Evolutionary conservation across 1,284 basidiomycete genomes (phyloP).

Genomic region (Volvariella volvacea): DNA sequence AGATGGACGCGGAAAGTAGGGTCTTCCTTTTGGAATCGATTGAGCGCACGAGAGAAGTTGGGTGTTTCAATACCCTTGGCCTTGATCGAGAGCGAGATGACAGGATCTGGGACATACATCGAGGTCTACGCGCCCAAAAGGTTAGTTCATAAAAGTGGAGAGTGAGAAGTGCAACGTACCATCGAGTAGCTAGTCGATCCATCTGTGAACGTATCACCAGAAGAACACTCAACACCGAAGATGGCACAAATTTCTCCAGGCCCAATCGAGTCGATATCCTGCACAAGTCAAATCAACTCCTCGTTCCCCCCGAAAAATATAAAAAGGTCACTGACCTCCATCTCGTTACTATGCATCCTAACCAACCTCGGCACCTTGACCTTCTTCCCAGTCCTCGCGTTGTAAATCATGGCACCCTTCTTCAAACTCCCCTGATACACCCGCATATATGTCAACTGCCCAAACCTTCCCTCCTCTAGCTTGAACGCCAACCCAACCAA

Average conservation of each 20-base stretch:
- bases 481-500: conserved; percentile 97
- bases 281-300: background rate
- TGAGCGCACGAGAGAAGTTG: conserved; percentile 94
- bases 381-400: conserved; percentile 94
- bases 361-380: conserved; percentile 98
- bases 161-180: conserved; percentile 39
- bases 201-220: conserved; percentile 97
- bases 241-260: conserved; percentile 99
- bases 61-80: conserved; percentile 90
- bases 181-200: conserved; percentile 84
- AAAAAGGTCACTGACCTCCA: conserved; percentile 64
- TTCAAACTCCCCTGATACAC: conserved; percentile 94
- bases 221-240: conserved; percentile 98
- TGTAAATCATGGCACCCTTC: conserved; percentile 83
- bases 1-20: conserved; percentile 98
- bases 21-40: conserved; percentile 98
- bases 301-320: background rate
- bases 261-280: conserved; percentile 91
- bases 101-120: conserved; percentile 98
- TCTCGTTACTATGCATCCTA: conserved; percentile 98
- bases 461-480: conserved; percentile 95
- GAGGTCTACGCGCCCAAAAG: conserved; percentile 69
- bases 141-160: conserved; percentile 1
- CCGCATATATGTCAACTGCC: conserved; percentile 98
- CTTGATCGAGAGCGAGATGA: conserved; percentile 93